Evolutionary conservation across 2,329 filamentous ascomycete genomes (phyloP), one percentile per base, ranked within the genome.

Genomic region (Pestalotiopsis sp.): DNA sequence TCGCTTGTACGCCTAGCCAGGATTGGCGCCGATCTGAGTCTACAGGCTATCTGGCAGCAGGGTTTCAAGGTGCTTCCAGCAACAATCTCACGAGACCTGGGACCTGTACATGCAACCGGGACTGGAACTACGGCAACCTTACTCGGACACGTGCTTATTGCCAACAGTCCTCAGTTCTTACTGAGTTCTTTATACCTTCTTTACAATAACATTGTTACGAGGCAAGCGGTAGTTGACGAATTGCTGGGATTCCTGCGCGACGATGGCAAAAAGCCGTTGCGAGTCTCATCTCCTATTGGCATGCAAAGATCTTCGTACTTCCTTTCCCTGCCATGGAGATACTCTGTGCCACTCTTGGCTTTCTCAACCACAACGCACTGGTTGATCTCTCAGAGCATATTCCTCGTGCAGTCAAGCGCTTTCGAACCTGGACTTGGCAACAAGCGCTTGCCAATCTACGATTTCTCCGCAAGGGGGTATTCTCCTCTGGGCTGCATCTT

Each of bases 371-470:
- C 27, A 41, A 4, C 59, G 6, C 66, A 68, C 38, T 68, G 66
- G 66, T 23, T 68, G n/a, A 59, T 65, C n/a, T 68, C 66, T 4
- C 66, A 68, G 66, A 41, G 66, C 52, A n/a, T 68, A 7, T 68
- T 68, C 52, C 60, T 68, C 23, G 49, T 68, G 27, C 66, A 60
- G 27, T 25, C 67, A 9, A 55, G 64, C 25, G n/a, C 39, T n/a
- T 63, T 66, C 41, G 57, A 36, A 25, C 13, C 63, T 23, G 62
- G 67, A 11, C 11, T n/a, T 11, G 17, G 12, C 5, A n/a, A n/a
- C 25, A n/a, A 11, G 4, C 59, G 59, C 6, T 13, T 61, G 9
- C 59, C 27, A 13, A n/a, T 14, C 13, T 61, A 36, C 12, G 59
- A 61, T n/a, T 25, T n/a, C 7, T 61, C 59, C 9, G 59, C 59